Conservation (phyloP, 1,139 yeast species). For the Candida tropicalis region DNA sequence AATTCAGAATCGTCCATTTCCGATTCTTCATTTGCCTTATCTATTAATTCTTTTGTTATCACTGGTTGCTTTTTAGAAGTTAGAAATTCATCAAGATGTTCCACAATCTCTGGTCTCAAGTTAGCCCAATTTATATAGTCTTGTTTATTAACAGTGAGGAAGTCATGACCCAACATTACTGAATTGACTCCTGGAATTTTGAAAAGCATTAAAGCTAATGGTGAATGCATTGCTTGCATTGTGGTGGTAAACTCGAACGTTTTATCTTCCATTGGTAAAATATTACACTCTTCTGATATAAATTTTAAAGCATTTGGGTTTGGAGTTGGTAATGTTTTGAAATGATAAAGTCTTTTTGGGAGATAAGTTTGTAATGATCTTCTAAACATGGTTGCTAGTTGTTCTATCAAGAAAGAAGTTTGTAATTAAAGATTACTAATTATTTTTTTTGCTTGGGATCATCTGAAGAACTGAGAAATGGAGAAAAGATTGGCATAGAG, state of each 20-base stretch:
- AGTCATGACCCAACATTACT: conserved; percentile 79
- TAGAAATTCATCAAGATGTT: conserved; percentile 41
- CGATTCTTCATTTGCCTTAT: conserved; percentile 35
- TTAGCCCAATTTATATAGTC: conserved; percentile 51
- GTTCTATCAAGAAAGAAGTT: not conserved
- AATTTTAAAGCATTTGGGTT: conserved; percentile 92
- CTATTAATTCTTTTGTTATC: conserved; percentile 50
- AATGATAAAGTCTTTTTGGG: conserved; percentile 24
- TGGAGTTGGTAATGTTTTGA: conserved; percentile 68
- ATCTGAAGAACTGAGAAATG: not conserved
- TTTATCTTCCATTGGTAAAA: conserved; percentile 67
- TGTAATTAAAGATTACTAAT: not conserved
- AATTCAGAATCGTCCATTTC: conserved; percentile 52
- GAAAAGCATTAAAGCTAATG: conserved; percentile 79
- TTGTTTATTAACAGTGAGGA: conserved; percentile 49
- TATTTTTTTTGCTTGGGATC: not conserved
- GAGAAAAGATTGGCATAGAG: not conserved
- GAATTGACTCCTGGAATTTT: conserved; percentile 84
- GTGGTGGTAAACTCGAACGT: conserved; percentile 71
- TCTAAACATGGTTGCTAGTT: conserved; percentile 2
- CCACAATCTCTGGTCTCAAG: conserved; percentile 48
- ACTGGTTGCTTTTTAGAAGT: conserved; percentile 47
- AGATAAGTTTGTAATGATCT: not conserved
- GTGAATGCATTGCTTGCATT: conserved; percentile 72
- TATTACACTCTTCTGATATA: conserved; percentile 45